Conservation (phyloP, 2,329 filamentous ascomycete genomes). For the Fusarium multiceps region DNA sequence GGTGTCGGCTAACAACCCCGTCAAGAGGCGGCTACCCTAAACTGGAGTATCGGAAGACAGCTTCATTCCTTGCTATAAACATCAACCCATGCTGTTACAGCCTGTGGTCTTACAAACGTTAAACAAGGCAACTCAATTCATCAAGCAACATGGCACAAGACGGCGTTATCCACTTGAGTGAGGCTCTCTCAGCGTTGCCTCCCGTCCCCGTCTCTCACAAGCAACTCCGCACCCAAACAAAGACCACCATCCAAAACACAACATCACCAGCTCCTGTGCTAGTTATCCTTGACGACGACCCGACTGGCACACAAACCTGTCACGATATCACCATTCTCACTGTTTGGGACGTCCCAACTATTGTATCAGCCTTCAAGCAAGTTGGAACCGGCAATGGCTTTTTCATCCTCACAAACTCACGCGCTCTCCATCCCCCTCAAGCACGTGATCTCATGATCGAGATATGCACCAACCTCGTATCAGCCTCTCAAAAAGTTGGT, state of each 20-base stretch:
- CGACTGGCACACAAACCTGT: constrained; percentile 22
- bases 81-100: not conserved
- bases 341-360: constrained; percentile 1
- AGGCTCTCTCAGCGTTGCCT: not conserved
- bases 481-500: constrained; percentile 54
- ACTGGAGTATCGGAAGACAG: not conserved
- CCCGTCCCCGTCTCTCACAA: accelerated
- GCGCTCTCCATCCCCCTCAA: constrained; percentile 62
- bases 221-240: constrained; percentile 1
- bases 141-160: not conserved
- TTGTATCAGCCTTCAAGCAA: not conserved
- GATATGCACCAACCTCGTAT: constrained; percentile 62
- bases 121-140: accelerated
- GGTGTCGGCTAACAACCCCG: constrained; percentile 23
- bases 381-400: constrained; percentile 7
- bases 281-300: constrained; percentile 18
- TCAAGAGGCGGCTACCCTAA: constrained; percentile 12
- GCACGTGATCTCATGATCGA: constrained; percentile 60
- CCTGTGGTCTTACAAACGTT: too few species aligned
- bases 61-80: constrained; percentile 1
- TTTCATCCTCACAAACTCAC: constrained; percentile 39
- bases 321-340: constrained; percentile 12
- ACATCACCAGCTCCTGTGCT: not conserved
- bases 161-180: not conserved
- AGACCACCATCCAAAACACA: accelerated